phyloP scores from a whole-genome alignment of 176 grass and related monocot genomes.

The Phragmites australis region DNA sequence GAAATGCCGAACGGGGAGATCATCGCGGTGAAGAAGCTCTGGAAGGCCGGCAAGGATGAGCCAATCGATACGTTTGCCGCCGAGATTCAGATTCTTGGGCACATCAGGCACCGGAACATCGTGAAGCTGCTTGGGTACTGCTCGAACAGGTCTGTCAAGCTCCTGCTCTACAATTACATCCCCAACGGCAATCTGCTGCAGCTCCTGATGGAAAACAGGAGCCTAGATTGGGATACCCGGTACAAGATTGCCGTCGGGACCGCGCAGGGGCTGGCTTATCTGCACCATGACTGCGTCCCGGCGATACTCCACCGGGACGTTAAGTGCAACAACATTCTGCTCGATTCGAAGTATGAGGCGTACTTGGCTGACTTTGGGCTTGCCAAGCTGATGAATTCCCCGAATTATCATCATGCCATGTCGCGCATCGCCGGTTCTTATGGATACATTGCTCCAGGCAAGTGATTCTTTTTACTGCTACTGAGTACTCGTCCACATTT shows the following conservation, averaged over 20 bases:
- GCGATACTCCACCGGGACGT: constrained; percentile 90
- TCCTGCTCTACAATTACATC: constrained; percentile 96
- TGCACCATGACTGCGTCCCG: constrained; percentile 88
- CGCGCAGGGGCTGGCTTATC: constrained; percentile 84
- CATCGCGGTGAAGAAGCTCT: constrained; percentile 91
- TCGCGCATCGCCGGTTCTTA: constrained; percentile 85
- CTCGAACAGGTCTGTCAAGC: constrained; percentile 87
- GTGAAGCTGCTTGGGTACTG: constrained; percentile 91
- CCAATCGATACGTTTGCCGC: constrained; percentile 56
- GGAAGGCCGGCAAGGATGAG: constrained; percentile 81
- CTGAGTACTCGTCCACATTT: neutral
- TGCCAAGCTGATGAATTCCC: constrained; percentile 94
- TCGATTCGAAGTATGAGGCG: constrained; percentile 81
- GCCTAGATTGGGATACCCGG: constrained; percentile 83
- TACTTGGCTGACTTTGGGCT: constrained; percentile 96
- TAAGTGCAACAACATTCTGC: constrained; percentile 95
- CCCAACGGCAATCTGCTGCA: constrained; percentile 88
- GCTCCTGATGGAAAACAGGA: constrained; percentile 76
- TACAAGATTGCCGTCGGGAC: constrained; percentile 83
- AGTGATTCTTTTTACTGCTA: constrained; percentile 30
- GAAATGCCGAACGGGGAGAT: constrained; percentile 89
- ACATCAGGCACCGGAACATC: constrained; percentile 97
- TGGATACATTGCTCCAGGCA: constrained; percentile 97
- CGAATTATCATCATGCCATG: constrained; percentile 91
- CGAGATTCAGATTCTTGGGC: constrained; percentile 93